Evolutionary conservation across 495 filamentous ascomycete genomes (phyloP), one percentile per base, ranked within the genome.

Genomic region (Penicillium manginii): DNA sequence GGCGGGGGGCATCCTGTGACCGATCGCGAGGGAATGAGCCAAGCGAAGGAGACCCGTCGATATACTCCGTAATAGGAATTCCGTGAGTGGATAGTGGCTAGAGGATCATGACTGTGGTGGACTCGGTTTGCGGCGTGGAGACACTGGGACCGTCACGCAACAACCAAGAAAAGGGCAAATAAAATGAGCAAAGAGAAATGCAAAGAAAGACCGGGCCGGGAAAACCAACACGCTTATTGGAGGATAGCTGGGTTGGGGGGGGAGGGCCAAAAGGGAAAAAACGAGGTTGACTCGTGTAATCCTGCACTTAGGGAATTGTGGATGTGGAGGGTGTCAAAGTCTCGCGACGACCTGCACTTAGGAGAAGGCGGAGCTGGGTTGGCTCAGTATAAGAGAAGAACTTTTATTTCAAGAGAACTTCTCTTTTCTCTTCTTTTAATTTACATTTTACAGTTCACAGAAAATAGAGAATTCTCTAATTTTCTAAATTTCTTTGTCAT

Each of bases 341-440:
- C 81, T 69, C 67, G 67, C 64, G 64, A 69, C 72, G 65, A 86
- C 83, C 77, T 88, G 86, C 85, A 86, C 84, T 88, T 88, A 85
- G 81, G 76, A 83, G 84, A 79, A 77, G 83, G 79, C 58, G 40
- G 40, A 43, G 40, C 15, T 8, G 39, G 23, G 23, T 0, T 0
- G 2, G 3, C 4, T 7, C 9, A 29, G 17, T 43, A 43, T 43
- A 43, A 43, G 40, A 17, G 1, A 18, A n/a, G 37, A 15, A 9
- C 6, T 15, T 40, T 18, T 42, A 1, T 14, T 42, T 45, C 54
- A 35, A 37, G 35, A 3, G 39, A 58, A 55, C 57, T 55, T 42
- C 35, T 23, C 46, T 51, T 45, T 50, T 61, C 50, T 59, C 31
- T 50, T 3, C 37, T 55, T 51, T 50, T 10, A 39, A 42, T 63